Evolutionary conservation across 768 basidiomycete genomes (phyloP), one percentile per base, ranked within the genome.

Genomic region (Hysterangium stoloniferum): DNA sequence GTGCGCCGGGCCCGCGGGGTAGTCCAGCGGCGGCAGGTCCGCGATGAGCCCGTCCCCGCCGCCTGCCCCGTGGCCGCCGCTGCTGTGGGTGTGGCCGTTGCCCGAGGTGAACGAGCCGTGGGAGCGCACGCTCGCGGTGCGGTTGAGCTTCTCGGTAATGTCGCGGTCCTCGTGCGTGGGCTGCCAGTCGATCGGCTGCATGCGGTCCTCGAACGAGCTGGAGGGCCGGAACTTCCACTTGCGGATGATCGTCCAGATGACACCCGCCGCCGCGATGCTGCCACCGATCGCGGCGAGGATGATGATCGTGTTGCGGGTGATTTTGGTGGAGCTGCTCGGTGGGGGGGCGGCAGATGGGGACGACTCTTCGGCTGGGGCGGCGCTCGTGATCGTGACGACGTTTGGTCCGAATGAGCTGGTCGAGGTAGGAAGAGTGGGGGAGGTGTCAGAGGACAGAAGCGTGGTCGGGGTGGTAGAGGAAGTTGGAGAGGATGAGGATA

Each of bases 161-260:
- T 79, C 68, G 43, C 73, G 63, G 52, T 65, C 74, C 3, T 68
- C 68, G 47, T 61, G 67, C 38, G 76, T 73, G n/a, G 86, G 86
- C 61, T 85, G 79, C 87, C 86, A 92, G 69, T 90, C 82, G 62
- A 92, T 88, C 54, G 91, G 89, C 53, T 85, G 79, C 70, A 94
- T 78, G 57, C 89, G 86, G 54, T 81, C 79, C 59, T 88, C 85
- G 63, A 92, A 92, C 58, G 78, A 75, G 61, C 78, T 74, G 27
- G 89, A 91, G 52, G 84, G 79, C 48, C 78, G 80, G 61, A 92
- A 81, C 70, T 91, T 90, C 85, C 87, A 91, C 66, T 92, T 91
- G 70, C 90, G 84, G 73, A 92, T 86, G 61, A 90, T 68, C 42
- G 89, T 93, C 90, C 90, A 94, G 55, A 84, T 71, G 57, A 91